phyloP scores from a whole-genome alignment of 2,329 filamentous ascomycete genomes.

The Aspergillus puulaauensis region DNA sequence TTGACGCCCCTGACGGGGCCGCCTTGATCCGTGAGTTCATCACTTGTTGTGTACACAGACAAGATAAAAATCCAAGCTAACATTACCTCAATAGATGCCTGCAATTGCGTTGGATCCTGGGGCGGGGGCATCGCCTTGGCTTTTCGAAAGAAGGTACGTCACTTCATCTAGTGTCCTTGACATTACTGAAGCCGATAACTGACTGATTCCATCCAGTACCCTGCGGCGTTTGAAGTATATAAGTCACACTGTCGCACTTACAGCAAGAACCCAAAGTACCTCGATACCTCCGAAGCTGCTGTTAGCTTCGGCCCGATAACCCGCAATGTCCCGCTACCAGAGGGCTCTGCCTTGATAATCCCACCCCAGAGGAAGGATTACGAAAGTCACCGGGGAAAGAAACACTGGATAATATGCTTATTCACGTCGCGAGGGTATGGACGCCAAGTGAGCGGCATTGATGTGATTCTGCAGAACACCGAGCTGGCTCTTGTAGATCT shows the following conservation, averaged over 20 bases:
- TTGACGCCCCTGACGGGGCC: slow-evolving; percentile 50
- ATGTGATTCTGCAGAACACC: slow-evolving; percentile 52
- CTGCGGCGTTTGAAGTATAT: slow-evolving; percentile 51
- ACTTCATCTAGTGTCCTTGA: not conserved
- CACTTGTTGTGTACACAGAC: not conserved
- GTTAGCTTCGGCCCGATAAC: not conserved
- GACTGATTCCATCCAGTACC: slow-evolving; percentile 43
- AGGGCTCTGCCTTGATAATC: slow-evolving; percentile 55
- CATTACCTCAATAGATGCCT: slow-evolving; percentile 47
- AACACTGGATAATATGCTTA: slow-evolving; percentile 59
- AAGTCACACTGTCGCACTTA: slow-evolving; percentile 45
- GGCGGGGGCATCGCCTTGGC: slow-evolving; percentile 57
- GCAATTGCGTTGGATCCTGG: slow-evolving; percentile 59
- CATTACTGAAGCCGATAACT: not conserved
- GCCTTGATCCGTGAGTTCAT: slow-evolving; percentile 50
- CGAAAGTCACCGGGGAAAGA: slow-evolving; percentile 14
- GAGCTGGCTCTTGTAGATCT: slow-evolving; percentile 50
- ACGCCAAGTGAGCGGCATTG: slow-evolving; percentile 34
- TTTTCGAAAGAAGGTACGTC: slow-evolving; percentile 44
- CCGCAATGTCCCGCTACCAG: slow-evolving; percentile 25
- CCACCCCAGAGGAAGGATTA: slow-evolving; percentile 45
- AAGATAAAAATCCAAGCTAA: not conserved
- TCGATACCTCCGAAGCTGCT: slow-evolving; percentile 2
- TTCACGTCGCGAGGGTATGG: slow-evolving; percentile 57
- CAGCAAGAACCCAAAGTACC: slow-evolving; percentile 13